These are phyloP conservation scores for Coemansia sp. DNA, from an alignment of 192 early-diverging fungal genomes.

Conservation along the genomic window DNA sequence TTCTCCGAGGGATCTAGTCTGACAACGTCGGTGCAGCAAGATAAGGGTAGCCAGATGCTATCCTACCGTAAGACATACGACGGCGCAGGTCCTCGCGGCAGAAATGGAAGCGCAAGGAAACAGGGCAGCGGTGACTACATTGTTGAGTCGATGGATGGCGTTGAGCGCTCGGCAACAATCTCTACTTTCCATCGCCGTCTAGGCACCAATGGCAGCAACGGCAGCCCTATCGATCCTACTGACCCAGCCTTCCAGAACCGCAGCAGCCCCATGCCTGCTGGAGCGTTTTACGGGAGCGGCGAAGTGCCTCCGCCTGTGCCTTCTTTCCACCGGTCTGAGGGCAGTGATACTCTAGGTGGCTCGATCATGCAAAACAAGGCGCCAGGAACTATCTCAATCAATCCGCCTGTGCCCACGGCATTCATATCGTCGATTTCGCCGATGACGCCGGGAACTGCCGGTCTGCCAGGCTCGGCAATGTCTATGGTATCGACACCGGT, in stretches of 20 bases:
- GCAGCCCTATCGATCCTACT: constrained; percentile 28
- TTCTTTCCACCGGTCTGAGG: constrained; percentile 21
- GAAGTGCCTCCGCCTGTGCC: constrained; percentile 44
- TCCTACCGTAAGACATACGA: constrained; percentile 52
- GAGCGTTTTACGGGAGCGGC: constrained; percentile 22
- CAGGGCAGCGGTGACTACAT: constrained; percentile 43
- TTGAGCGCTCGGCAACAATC: constrained; percentile 51
- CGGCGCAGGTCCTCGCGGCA: constrained; percentile 24
- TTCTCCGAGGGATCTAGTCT: constrained; percentile 51
- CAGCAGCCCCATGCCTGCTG: constrained; percentile 41
- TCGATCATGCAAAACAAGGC: constrained; percentile 14
- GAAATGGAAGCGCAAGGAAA: constrained; percentile 26
- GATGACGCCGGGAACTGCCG: constrained; percentile 25
- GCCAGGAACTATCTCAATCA: constrained; percentile 30
- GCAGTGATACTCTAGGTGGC: background rate
- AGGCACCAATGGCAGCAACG: constrained; percentile 43
- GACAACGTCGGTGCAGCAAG: constrained; percentile 43
- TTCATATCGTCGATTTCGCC: constrained; percentile 47
- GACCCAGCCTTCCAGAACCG: constrained; percentile 17
- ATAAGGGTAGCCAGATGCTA: constrained; percentile 31
- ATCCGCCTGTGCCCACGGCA: constrained; percentile 32
- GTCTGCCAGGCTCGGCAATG: constrained; percentile 23
- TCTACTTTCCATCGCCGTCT: constrained; percentile 42
- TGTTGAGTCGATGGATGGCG: constrained; percentile 38
- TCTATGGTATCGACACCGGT: constrained; percentile 32